A percentile compares a stretch with the other conserved stretches of the same genome.
These are phyloP conservation scores for Fistulifera pelliculosa DNA, from an alignment of 108 stramenopile species.

Conservation along the genomic window DNA sequence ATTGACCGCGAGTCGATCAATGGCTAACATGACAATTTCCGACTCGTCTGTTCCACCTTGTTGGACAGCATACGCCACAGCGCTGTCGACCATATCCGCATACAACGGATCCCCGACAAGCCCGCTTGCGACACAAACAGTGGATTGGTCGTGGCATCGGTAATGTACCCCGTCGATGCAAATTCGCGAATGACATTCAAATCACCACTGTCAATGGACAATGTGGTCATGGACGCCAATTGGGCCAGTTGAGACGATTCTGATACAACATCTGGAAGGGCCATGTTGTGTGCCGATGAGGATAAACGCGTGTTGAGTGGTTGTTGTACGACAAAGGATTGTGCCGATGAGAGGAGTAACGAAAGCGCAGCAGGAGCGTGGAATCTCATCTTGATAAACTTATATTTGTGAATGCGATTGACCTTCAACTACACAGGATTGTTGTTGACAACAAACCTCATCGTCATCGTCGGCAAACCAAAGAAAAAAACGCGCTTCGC, in stretches of 20 bases:
- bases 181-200: conserved; percentile 61
- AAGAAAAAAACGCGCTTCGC: too few relatives aligned
- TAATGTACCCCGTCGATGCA: conserved; percentile 66
- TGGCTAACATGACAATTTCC: conserved; percentile 44
- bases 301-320: too few relatives aligned
- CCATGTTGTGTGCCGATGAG: too few relatives aligned
- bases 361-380: too few relatives aligned
- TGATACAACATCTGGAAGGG: too few relatives aligned
- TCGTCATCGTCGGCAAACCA: too few relatives aligned
- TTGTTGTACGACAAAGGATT: too few relatives aligned
- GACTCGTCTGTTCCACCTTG: conserved; percentile 21
- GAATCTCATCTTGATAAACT: too few relatives aligned
- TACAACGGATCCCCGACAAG: conserved; percentile 64
- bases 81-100: conserved; percentile 63
- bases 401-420: too few relatives aligned
- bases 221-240: conserved; percentile 64
- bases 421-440: too few relatives aligned
- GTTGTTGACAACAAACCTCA: too few relatives aligned
- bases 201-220: conserved; percentile 85
- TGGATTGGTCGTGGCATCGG: conserved; percentile 92
- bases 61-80: conserved; percentile 68
- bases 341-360: too few relatives aligned
- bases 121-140: conserved; percentile 81
- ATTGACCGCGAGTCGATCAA: conserved; percentile 94
- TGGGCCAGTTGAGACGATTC: conserved; percentile 38